Percentiles rank a stretch among this genome's conserved stretches.
Evolutionary conservation across 2,329 filamentous ascomycete species (phyloP).

Genomic region (Penicillium brevicompactum): DNA sequence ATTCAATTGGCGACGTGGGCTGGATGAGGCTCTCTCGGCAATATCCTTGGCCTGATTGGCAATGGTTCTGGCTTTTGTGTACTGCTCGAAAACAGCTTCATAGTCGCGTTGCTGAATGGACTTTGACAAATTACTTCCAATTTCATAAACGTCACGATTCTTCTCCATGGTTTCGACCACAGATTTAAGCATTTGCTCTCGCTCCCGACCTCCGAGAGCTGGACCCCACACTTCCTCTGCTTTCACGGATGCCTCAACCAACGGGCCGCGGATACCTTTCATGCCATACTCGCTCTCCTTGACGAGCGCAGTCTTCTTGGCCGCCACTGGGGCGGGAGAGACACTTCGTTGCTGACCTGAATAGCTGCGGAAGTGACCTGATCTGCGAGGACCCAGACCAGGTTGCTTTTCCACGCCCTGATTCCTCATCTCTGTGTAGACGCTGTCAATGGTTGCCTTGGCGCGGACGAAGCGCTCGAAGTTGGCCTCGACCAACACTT

Average conservation of each 20-base stretch:
- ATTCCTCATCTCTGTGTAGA: constrained; percentile 91
- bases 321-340: constrained; percentile 43
- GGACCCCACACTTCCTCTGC: constrained; percentile 98
- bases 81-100: constrained; percentile 83
- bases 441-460: constrained; percentile 97
- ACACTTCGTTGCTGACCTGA: constrained; percentile 45
- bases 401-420: constrained; percentile 61
- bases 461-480: constrained; percentile 98
- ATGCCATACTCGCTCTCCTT: constrained; percentile 94
- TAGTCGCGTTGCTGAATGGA: constrained; percentile 91
- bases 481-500: constrained; percentile 94
- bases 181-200: constrained; percentile 81
- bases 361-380: constrained; percentile 60
- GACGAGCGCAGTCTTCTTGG: constrained; percentile 83
- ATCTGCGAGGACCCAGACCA: constrained; percentile 63
- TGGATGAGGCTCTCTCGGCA: constrained; percentile 58
- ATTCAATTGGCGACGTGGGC: constrained; percentile 59
- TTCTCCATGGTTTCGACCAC: constrained; percentile 75
- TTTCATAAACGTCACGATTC: constrained; percentile 79
- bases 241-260: constrained; percentile 88
- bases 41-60: constrained; percentile 75
- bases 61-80: constrained; percentile 77
- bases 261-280: constrained; percentile 80
- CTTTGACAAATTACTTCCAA: constrained; percentile 75
- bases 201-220: constrained; percentile 84